These are phyloP conservation scores for Oxyria digyna DNA, from an alignment of 148 eudicot genomes.

Conservation along the genomic window DNA sequence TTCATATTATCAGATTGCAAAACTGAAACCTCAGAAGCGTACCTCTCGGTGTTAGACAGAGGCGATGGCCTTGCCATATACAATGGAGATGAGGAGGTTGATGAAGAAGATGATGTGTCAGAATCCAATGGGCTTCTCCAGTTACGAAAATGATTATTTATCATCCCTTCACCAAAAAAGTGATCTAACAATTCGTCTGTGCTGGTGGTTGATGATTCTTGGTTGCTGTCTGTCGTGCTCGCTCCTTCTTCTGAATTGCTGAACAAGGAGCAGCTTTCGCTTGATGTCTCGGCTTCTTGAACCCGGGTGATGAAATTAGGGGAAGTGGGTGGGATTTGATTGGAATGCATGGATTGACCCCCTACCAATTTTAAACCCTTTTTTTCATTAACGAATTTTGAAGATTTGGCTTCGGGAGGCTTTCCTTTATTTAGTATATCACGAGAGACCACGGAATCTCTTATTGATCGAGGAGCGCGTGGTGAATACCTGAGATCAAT, in stretches of 20 bases:
- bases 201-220: conserved; percentile 37
- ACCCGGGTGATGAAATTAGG: conserved; percentile 5
- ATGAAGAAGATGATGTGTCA: conserved; percentile 43
- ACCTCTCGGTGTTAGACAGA: conserved; percentile 31
- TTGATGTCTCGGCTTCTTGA: conserved; percentile 37
- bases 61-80: conserved; percentile 28
- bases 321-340: conserved; percentile 7
- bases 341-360: conserved; percentile 9
- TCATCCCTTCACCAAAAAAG: conserved; percentile 18
- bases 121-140: conserved; percentile 34
- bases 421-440: conserved; percentile 27
- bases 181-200: conserved; percentile 32
- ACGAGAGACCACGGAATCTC: conserved; percentile 31
- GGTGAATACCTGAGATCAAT: conserved; percentile 55
- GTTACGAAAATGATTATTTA: not conserved
- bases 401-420: conserved; percentile 13
- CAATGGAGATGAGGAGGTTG: conserved; percentile 36
- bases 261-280: conserved; percentile 50
- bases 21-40: conserved; percentile 27
- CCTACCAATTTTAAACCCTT: conserved; percentile 13
- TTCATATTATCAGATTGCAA: conserved; percentile 29
- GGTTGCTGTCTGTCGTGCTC: conserved; percentile 32
- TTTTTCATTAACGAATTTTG: conserved; percentile 10
- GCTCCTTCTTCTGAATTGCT: conserved; percentile 45
- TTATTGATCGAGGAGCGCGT: conserved; percentile 64